phyloP scores from a whole-genome alignment of 129 eudicot genomes.

The Oenanthe sinensis region DNA sequence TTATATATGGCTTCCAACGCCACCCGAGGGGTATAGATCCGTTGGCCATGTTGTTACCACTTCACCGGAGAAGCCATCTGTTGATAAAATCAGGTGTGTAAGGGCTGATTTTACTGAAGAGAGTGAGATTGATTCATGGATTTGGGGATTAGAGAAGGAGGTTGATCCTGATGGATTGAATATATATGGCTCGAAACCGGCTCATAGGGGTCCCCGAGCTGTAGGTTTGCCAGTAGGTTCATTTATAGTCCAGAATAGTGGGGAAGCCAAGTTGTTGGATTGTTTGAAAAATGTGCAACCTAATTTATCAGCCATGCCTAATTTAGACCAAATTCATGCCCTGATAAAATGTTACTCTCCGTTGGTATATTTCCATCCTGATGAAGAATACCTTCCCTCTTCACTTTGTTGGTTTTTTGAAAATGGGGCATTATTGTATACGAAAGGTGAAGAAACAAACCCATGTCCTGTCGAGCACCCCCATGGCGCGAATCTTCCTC shows the following conservation, averaged over 20 bases:
- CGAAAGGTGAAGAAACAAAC: constrained; percentile 46
- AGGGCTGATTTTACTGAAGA: constrained; percentile 42
- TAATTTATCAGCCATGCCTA: constrained; percentile 52
- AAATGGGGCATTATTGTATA: constrained; percentile 65
- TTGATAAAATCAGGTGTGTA: constrained; percentile 58
- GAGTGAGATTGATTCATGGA: constrained; percentile 42
- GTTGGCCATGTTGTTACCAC: constrained; percentile 62
- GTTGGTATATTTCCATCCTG: constrained; percentile 49
- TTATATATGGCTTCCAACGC: constrained; percentile 71
- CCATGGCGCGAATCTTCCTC: constrained; percentile 67
- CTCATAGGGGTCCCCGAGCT: constrained; percentile 40
- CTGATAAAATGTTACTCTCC: constrained; percentile 61
- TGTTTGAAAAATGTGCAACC: constrained; percentile 43
- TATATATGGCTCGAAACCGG: constrained; percentile 47
- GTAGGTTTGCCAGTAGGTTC: constrained; percentile 44
- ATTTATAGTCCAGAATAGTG: constrained; percentile 42
- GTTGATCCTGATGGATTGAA: constrained; percentile 29
- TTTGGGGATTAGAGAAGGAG: constrained; percentile 56
- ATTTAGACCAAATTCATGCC: constrained; percentile 42
- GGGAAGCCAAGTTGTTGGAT: constrained; percentile 10
- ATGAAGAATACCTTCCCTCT: constrained; percentile 58
- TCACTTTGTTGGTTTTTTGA: constrained; percentile 63
- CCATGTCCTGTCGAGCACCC: constrained; percentile 34
- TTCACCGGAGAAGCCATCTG: constrained; percentile 53
- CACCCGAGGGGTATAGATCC: constrained; percentile 67